A percentile compares a stretch with the other conserved stretches of the same genome.
These are phyloP conservation scores for Colletotrichum scovillei DNA, from an alignment of 2,329 filamentous ascomycete genomes.

Conservation along the genomic window DNA sequence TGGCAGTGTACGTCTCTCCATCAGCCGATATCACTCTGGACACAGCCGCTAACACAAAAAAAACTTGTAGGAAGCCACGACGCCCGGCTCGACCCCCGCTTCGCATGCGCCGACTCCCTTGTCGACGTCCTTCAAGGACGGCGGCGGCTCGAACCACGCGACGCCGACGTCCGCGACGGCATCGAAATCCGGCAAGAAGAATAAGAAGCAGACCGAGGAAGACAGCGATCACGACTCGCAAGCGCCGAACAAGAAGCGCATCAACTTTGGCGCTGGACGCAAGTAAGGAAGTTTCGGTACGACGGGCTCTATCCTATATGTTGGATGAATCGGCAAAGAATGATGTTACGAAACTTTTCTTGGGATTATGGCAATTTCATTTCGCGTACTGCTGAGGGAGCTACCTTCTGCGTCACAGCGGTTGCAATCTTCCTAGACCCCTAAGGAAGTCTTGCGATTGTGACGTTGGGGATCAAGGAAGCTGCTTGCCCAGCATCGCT, in stretches of 20 bases:
- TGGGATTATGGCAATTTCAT: background rate
- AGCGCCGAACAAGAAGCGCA: constrained; percentile 64
- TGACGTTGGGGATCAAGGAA: background rate
- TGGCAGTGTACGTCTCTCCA: constrained; percentile 25
- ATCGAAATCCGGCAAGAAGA: constrained; percentile 57
- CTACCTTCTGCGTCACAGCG: background rate
- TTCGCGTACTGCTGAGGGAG: background rate
- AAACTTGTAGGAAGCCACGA: constrained; percentile 52
- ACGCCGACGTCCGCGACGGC: constrained; percentile 66
- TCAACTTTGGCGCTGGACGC: constrained; percentile 66
- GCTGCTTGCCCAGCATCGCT: background rate
- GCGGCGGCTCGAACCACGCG: constrained; percentile 58
- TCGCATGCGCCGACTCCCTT: constrained; percentile 66
- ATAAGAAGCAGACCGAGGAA: constrained; percentile 60
- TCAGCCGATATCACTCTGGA: background rate
- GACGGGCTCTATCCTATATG: background rate
- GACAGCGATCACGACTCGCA: constrained; percentile 71
- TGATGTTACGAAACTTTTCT: background rate
- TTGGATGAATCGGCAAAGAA: background rate
- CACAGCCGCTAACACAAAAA: background rate
- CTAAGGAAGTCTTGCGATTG: background rate
- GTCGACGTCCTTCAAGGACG: constrained; percentile 64
- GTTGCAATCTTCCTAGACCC: background rate
- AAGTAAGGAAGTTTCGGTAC: constrained; percentile 48
- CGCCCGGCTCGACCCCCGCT: constrained; percentile 56